Percentiles rank a stretch among this genome's conserved stretches.
Evolutionary conservation across 257 asterid genomes (phyloP).

Genomic region (Primulina eburnea): DNA sequence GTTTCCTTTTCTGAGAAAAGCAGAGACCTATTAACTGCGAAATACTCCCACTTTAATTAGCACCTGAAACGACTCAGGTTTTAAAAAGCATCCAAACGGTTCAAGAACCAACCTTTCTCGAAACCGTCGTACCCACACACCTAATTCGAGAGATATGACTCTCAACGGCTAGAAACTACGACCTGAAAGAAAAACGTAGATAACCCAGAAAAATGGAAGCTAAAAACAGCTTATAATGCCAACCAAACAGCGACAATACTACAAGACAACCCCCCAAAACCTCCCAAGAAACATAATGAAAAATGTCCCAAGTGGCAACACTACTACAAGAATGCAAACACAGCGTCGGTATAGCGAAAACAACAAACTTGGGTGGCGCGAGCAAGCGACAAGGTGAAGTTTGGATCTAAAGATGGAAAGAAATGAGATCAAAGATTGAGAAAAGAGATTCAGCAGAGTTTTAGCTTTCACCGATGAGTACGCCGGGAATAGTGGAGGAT

Average conservation of each 20-base stretch:
- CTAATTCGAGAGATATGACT: conserved; percentile 15
- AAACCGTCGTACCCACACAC: background rate
- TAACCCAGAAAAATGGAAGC: background rate
- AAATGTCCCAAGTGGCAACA: conserved; percentile 11
- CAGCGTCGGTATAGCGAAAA: background rate
- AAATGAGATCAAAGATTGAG: conserved; percentile 15
- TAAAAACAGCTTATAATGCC: too few relatives aligned
- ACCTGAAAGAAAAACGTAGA: conserved; percentile 8
- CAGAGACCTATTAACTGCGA: background rate
- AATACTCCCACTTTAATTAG: background rate
- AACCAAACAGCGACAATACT: too few relatives aligned
- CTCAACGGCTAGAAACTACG: conserved; percentile 22
- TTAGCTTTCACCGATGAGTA: conserved; percentile 5
- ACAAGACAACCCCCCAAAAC: too few relatives aligned
- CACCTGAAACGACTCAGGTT: conserved; percentile 2
- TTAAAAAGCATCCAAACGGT: conserved; percentile 2
- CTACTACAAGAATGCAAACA: background rate
- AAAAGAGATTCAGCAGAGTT: background rate
- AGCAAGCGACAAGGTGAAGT: background rate
- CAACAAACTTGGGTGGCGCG: background rate
- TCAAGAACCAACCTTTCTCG: background rate
- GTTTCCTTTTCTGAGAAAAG: background rate
- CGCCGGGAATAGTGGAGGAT: conserved; percentile 20
- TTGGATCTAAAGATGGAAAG: conserved; percentile 33
- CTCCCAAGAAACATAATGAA: background rate